Percentiles rank a stretch among this genome's conserved stretches.
These are phyloP conservation scores for Ensete ventricosum DNA, from an alignment of 176 grass and related monocot genomes.

Conservation along the genomic window DNA sequence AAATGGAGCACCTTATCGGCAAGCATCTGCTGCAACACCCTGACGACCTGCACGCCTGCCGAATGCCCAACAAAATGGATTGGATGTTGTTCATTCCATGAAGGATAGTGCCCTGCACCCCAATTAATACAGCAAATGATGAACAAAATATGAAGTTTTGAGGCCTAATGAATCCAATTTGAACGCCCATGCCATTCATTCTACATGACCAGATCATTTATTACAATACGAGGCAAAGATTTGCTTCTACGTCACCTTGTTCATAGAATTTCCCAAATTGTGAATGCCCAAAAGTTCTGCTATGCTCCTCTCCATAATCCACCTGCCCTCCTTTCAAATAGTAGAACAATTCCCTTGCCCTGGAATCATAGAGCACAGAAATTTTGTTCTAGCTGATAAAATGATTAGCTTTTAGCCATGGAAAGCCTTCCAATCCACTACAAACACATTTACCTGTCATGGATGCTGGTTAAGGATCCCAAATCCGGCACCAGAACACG, in stretches of 20 bases:
- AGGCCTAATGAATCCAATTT: not conserved
- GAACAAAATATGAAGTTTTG: not conserved
- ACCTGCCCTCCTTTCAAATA: constrained; percentile 95
- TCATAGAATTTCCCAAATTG: constrained; percentile 71
- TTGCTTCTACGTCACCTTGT: constrained; percentile 30
- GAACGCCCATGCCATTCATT: too few species aligned
- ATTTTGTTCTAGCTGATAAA: not conserved
- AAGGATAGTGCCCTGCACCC: constrained; percentile 70
- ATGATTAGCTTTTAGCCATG: not conserved
- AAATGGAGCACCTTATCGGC: constrained; percentile 65
- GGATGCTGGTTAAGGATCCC: constrained; percentile 92
- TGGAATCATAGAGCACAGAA: constrained; percentile 19
- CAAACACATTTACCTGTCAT: constrained; percentile 57
- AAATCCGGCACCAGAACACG: constrained; percentile 96
- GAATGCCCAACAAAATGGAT: constrained; percentile 97
- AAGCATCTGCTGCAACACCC: constrained; percentile 91
- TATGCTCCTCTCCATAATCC: constrained; percentile 85
- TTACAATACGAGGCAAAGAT: too few species aligned
- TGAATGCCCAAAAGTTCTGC: constrained; percentile 60
- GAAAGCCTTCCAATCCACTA: not conserved
- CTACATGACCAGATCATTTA: too few species aligned
- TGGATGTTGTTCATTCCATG: constrained; percentile 69
- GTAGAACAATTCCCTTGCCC: constrained; percentile 94
- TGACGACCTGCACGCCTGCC: constrained; percentile 76
- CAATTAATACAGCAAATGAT: constrained; percentile 14